Evolutionary conservation across 2,329 filamentous ascomycete genomes (phyloP).

Genomic region (Nannizziopsis arthrosporioides): DNA sequence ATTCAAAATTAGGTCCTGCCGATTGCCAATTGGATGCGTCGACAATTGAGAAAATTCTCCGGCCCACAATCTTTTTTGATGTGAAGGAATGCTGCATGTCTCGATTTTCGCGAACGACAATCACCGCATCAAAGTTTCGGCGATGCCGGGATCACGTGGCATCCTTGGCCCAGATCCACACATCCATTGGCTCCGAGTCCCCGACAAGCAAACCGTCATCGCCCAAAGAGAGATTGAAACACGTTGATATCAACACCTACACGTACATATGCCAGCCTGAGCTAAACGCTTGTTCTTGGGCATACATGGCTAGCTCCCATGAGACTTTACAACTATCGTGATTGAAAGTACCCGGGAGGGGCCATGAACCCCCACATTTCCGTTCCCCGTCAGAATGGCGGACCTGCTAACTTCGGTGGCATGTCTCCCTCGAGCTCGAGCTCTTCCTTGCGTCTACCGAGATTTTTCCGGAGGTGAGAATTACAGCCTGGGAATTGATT

Average conservation of each 20-base stretch:
- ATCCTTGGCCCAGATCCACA: not conserved
- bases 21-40: no score
- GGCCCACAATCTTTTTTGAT: no score
- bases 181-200: constrained; percentile 2
- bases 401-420: constrained; percentile 41
- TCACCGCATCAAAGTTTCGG: constrained; percentile 1
- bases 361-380: constrained; percentile 51
- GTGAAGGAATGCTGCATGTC: no score
- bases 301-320: not conserved
- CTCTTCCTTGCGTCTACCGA: constrained; percentile 48
- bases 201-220: not conserved
- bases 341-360: constrained; percentile 7
- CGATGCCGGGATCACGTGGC: constrained; percentile 1
- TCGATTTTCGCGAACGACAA: no score
- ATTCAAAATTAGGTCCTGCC: no score
- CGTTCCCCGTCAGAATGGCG: constrained; percentile 47
- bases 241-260: not conserved
- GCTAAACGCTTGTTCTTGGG: not conserved
- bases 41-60: no score
- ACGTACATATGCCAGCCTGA: constrained; percentile 3
- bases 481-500: not conserved
- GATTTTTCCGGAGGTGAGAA: constrained; percentile 52
- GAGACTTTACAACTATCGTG: not conserved
- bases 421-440: constrained; percentile 40
- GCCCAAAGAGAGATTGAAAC: constrained; percentile 2